These are phyloP conservation scores for Collybiopsis luxurians DNA, from an alignment of 768 basidiomycete species.

Conservation along the genomic window DNA sequence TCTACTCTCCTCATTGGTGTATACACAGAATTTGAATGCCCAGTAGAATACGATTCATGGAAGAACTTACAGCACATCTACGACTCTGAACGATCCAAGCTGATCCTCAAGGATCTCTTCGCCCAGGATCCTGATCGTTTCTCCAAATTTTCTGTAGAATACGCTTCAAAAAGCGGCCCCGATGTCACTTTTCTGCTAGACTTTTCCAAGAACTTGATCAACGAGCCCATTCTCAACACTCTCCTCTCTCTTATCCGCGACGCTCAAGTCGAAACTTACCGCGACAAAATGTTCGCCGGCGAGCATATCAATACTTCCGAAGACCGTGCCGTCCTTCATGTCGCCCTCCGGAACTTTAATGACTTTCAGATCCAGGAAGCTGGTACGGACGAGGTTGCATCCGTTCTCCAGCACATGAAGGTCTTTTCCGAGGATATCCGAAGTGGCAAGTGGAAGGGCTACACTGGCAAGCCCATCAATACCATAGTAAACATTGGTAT, in stretches of 20 bases:
- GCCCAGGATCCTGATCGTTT: conserved; percentile 86
- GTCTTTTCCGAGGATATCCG: conserved; percentile 84
- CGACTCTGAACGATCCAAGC: conserved; percentile 64
- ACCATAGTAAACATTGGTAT: conserved; percentile 99
- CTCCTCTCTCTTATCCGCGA: conserved; percentile 83
- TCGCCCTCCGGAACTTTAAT: conserved; percentile 81
- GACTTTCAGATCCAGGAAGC: conserved; percentile 78
- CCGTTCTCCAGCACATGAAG: conserved; percentile 88
- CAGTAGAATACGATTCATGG: conserved; percentile 84
- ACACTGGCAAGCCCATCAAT: conserved; percentile 92
- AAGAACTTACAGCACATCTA: conserved; percentile 86
- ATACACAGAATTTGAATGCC: not conserved
- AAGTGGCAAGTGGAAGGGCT: conserved; percentile 91
- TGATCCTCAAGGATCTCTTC: conserved; percentile 92
- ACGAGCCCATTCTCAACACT: conserved; percentile 72
- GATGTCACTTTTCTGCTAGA: conserved; percentile 86
- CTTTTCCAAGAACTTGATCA: conserved; percentile 96
- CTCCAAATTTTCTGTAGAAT: conserved; percentile 76
- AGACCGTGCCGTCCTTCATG: conserved; percentile 93
- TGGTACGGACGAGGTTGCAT: conserved; percentile 79
- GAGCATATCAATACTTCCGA: conserved; percentile 99
- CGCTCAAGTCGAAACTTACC: conserved; percentile 77
- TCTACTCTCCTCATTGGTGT: not conserved
- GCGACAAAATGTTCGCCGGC: conserved; percentile 93
- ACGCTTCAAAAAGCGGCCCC: conserved; percentile 62